Evolutionary conservation across 2,329 filamentous ascomycete species (phyloP), one percentile per base, ranked within the genome.

Genomic region (Kalaharituber pfeilii): DNA sequence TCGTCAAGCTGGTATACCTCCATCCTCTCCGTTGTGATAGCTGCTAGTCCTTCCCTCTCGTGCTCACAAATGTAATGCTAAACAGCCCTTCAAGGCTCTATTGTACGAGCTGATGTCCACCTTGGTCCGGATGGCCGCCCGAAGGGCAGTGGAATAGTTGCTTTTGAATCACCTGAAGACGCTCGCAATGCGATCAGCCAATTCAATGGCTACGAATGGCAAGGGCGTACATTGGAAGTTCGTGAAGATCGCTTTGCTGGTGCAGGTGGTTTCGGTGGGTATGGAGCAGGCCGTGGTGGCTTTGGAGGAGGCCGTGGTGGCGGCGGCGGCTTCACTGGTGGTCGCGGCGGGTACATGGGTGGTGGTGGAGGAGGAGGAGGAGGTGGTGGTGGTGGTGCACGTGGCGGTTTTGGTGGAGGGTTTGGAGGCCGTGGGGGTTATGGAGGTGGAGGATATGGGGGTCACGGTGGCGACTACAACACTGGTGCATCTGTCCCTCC

Each of bases 191-290:
- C 91, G 22, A 98, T 98, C 61, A 81, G 87, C 66, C 88, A 95
- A 63, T 98, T 96, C 75, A 95, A 96, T 67, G 91, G 91, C 56
- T 96, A 94, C 67, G 91, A 98, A 60, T 98, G 91, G 91, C 89
- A 96, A 69, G 91, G 91, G 9, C 84, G 91, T 56, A 73, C 81
- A 52, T 79, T 98, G 51, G 91, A 98, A 69, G 91, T 98, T 59
- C 87, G 91, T 59, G 89, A 96, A 70, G 91, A 98, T 67, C 84
- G 91, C 55, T 98, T 88, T 67, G 91, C 91, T 56, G 81, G 79
- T 57, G 69, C 73, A 57, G 68, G 69, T 56, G 63, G 66, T n/a
- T 68, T 67, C 47, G 68, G 67, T 50, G 70, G 70, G 24, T 65
- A 67, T 50, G 72, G 72, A 54, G 70, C 71, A 8, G 69, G 68